A percentile compares a stretch with the other conserved stretches of the same genome.
These are phyloP conservation scores for Trichosporon asahii DNA, from an alignment of 1,284 basidiomycete species.

Conservation along the genomic window DNA sequence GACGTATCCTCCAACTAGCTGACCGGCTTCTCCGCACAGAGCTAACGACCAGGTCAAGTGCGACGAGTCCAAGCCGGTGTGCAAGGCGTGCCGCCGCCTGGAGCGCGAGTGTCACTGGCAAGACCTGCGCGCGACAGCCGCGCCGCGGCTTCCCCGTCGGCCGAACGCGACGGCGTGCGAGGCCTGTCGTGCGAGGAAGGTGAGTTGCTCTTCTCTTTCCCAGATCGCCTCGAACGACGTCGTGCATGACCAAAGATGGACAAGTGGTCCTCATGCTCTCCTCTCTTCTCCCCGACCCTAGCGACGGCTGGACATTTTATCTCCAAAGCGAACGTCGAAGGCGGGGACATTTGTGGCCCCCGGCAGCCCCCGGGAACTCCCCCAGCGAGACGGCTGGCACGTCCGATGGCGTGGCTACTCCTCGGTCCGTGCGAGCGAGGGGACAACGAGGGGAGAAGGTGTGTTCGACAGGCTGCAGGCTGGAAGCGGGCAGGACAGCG, in stretches of 20 bases:
- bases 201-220: background rate
- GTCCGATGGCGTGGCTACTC: background rate
- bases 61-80: slow-evolving; percentile 18
- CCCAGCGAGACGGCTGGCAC: background rate
- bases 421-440: background rate
- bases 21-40: background rate
- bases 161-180: slow-evolving; percentile 15
- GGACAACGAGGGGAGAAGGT: background rate
- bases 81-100: slow-evolving; percentile 13
- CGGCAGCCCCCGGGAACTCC: no score
- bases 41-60: slow-evolving; percentile 14
- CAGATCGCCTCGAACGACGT: no score
- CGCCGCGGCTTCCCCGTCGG: slow-evolving; percentile 10
- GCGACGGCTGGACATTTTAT: background rate
- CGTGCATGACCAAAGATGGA: no score
- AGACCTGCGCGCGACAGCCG: background rate
- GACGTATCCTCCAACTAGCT: no score
- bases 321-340: no score
- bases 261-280: background rate
- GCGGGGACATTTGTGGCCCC: no score
- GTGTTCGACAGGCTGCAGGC: no score
- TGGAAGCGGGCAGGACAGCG: background rate
- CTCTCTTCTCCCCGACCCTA: background rate
- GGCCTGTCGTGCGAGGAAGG: slow-evolving; percentile 11
- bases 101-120: slow-evolving; percentile 9